Conservation (phyloP, 192 early-diverging fungal genomes). For the Rhizoclosmatium globosum region DNA sequence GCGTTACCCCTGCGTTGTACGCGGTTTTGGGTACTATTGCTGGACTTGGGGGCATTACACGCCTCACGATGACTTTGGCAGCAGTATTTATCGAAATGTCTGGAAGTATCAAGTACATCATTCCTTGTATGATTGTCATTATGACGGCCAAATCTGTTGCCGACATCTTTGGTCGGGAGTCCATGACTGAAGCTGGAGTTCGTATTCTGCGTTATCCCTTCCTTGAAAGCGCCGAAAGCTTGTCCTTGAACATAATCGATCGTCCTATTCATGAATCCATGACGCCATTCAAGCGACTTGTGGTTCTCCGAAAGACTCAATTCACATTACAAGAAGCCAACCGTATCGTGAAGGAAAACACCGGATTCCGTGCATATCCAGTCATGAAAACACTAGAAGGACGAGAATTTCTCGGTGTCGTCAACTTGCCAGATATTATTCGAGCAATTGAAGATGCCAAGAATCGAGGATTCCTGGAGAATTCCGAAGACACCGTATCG, state of each 20-base stretch:
- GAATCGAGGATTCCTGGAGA: slow-evolving; percentile 3
- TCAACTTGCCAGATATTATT: not conserved
- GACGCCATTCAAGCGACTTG: slow-evolving; percentile 64
- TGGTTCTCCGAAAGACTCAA: slow-evolving; percentile 40
- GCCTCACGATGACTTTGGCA: slow-evolving; percentile 53
- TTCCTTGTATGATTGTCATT: slow-evolving; percentile 73
- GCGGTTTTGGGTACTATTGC: slow-evolving; percentile 95
- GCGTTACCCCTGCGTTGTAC: slow-evolving; percentile 90
- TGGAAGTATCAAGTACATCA: slow-evolving; percentile 92
- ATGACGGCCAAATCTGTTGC: slow-evolving; percentile 70
- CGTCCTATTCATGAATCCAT: slow-evolving; percentile 48
- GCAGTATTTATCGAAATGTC: slow-evolving; percentile 99
- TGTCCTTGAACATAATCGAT: slow-evolving; percentile 74
- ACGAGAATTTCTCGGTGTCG: slow-evolving; percentile 16
- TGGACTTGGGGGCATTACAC: slow-evolving; percentile 65
- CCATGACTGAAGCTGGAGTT: slow-evolving; percentile 41
- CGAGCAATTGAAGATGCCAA: slow-evolving; percentile 15
- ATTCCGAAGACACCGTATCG: not conserved
- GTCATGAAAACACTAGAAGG: not conserved
- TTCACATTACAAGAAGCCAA: slow-evolving; percentile 42
- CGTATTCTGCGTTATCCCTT: slow-evolving; percentile 55
- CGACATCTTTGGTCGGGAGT: slow-evolving; percentile 56
- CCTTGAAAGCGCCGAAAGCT: slow-evolving; percentile 54
- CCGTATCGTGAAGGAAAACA: not conserved
- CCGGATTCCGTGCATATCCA: slow-evolving; percentile 24